These are phyloP conservation scores for Grifola frondosa DNA, from an alignment of 1,284 basidiomycete species.

Conservation along the genomic window DNA sequence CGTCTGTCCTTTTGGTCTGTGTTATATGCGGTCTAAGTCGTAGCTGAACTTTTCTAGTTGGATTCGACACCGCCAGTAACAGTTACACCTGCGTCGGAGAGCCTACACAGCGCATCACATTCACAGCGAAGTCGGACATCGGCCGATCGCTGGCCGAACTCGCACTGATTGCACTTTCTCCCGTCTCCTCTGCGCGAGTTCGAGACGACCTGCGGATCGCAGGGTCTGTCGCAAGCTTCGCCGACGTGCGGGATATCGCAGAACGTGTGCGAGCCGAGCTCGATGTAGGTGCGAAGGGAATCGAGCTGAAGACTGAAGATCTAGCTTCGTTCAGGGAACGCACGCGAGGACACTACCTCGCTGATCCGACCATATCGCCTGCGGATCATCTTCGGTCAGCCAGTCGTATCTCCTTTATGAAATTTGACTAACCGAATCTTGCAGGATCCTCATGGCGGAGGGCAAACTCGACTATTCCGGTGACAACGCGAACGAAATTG, in stretches of 20 bases:
- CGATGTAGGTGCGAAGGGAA: conserved; percentile 10
- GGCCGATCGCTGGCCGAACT: conserved; percentile 28
- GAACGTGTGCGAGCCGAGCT: conserved; percentile 13
- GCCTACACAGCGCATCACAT: conserved; percentile 15
- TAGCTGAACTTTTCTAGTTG: conserved; percentile 25
- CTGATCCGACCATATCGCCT: conserved; percentile 6
- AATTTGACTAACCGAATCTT: not conserved
- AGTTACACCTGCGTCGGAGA: conserved; percentile 25
- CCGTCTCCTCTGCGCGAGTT: conserved; percentile 18
- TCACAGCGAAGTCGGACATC: conserved; percentile 27
- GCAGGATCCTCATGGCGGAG: conserved; percentile 27
- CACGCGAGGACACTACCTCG: conserved; percentile 5
- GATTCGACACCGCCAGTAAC: conserved; percentile 25
- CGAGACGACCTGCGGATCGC: conserved; percentile 27
- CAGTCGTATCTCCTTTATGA: not conserved
- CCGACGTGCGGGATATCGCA: conserved; percentile 19
- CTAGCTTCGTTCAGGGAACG: conserved; percentile 11
- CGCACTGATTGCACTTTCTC: conserved; percentile 24
- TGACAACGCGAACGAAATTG: conserved; percentile 28
- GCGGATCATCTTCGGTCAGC: conserved; percentile 13
- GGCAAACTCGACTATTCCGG: conserved; percentile 26
- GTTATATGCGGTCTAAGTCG: not conserved
- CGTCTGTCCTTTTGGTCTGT: not conserved
- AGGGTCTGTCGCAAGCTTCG: conserved; percentile 16
- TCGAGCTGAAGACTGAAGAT: conserved; percentile 19